Base-by-base conservation (phyloP, 345 rosid species). In the Schrenkiella parvula region DNA sequence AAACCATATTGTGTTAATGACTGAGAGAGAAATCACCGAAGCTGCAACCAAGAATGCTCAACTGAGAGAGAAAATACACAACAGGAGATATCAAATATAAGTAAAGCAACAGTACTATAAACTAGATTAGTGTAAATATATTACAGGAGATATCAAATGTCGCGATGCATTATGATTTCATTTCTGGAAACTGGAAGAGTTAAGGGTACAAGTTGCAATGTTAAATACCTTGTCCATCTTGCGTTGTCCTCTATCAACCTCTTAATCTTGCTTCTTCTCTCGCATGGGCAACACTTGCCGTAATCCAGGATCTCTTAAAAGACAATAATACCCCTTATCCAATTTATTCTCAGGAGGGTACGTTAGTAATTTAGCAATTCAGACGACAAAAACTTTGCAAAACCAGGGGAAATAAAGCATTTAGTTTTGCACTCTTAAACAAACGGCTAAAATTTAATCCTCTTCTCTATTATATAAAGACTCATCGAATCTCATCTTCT, bases 381-480 rank as follows among this genome's bases (percentile, higher is more conserved):
- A 22, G 2, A 29, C 44, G 4, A 46, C 12, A 26, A 25, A 26
- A 28, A 61, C 43, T 5, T 50, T 43, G 2, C 6, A 71, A 72
- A 63, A 50, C 69, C 48, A 46, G 48, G 19, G 59, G 67, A 60
- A 15, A 17, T 3, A 25, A 0, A 50, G 75, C 25, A 11, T 39
- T 19, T 71, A 62, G 75, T 60, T 60, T 71, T 60, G 63, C 42
- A 48, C 17, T 37, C 59, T 50, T n/a, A n/a, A 57, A 59, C 50
- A 4, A 59, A 31, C 50, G 14, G 61, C 68, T 71, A 34, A 50
- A 29, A 11, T 41, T 14, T 19, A 13, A 2, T 8, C 42, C 0
- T 3, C 10, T 13, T 71, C 26, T 52, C 18, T 21, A 2, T 23
- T 72, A 72, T 72, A 63, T 69, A 62, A 48, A 52, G 2, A 60